phyloP scores from a whole-genome alignment of 352 stramenopile genomes.

The Globisporangium viniferum region DNA sequence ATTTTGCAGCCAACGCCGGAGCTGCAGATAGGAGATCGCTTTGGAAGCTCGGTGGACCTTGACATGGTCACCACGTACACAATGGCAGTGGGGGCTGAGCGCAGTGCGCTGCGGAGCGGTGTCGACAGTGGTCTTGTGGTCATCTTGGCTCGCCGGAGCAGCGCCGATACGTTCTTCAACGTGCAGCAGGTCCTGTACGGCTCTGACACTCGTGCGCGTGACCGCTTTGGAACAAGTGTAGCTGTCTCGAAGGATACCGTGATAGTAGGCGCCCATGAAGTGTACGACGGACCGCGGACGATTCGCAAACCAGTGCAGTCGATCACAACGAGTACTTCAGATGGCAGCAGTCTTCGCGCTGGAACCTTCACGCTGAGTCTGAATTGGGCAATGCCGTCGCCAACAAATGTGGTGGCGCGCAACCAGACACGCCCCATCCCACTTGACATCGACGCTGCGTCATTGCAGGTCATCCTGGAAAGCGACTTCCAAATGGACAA shows the following conservation, averaged over 20 bases:
- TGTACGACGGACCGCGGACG: slow-evolving; percentile 45
- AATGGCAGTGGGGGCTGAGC: slow-evolving; percentile 59
- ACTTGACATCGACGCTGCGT: slow-evolving; percentile 40
- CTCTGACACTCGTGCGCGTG: slow-evolving; percentile 55
- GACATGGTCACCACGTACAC: slow-evolving; percentile 75
- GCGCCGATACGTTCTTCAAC: slow-evolving; percentile 61
- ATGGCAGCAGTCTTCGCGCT: slow-evolving; percentile 15
- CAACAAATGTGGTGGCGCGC: slow-evolving; percentile 18
- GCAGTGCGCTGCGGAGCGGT: slow-evolving; percentile 33
- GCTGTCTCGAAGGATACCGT: slow-evolving; percentile 66
- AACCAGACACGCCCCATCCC: slow-evolving; percentile 49
- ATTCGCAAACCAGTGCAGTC: slow-evolving; percentile 75
- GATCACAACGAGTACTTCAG: slow-evolving; percentile 38
- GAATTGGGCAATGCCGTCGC: slow-evolving; percentile 17
- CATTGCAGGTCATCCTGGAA: slow-evolving; percentile 56
- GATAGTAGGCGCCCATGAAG: slow-evolving; percentile 65
- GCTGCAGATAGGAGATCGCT: slow-evolving; percentile 50
- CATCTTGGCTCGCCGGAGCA: slow-evolving; percentile 49
- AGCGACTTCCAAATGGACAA: slow-evolving; percentile 67
- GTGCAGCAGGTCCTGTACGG: slow-evolving; percentile 67
- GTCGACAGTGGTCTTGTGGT: slow-evolving; percentile 46
- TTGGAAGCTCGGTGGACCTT: slow-evolving; percentile 63
- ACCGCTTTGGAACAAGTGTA: slow-evolving; percentile 76
- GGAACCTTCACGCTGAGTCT: slow-evolving; percentile 58
- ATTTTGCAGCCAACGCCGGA: slow-evolving; percentile 49